Conservation (phyloP, 495 filamentous ascomycete species). For the Xylaria palmicola region DNA sequence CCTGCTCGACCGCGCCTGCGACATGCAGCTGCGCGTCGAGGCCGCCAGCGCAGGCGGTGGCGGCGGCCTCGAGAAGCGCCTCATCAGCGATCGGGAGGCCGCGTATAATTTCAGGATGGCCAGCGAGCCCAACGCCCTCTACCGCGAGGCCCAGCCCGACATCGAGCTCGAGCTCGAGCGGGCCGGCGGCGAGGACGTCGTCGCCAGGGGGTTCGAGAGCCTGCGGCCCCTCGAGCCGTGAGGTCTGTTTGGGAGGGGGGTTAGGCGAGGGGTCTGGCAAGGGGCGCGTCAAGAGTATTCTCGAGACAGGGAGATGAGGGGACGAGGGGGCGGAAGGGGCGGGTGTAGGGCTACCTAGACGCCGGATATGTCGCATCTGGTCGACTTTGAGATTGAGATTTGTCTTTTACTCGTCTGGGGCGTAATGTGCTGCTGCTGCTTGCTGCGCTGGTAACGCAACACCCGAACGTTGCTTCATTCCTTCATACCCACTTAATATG, state of each 20-base stretch:
- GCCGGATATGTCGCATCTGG: neutral
- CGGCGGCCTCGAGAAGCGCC: slow-evolving; percentile 36
- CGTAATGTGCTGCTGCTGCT: too few relatives aligned
- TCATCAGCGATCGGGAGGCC: slow-evolving; percentile 53
- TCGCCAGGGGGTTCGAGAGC: slow-evolving; percentile 40
- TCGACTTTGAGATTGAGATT: slow-evolving; percentile 2
- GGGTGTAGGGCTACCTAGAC: neutral
- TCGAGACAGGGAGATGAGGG: slow-evolving; percentile 7
- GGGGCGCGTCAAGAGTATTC: slow-evolving; percentile 1
- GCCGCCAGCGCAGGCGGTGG: slow-evolving; percentile 43
- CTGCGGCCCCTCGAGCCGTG: slow-evolving; percentile 21
- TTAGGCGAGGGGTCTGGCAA: too few relatives aligned
- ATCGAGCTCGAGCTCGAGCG: slow-evolving; percentile 43
- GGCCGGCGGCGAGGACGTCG: slow-evolving; percentile 40
- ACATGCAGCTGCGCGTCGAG: slow-evolving; percentile 50
- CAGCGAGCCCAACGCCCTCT: slow-evolving; percentile 44
- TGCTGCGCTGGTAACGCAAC: too few relatives aligned
- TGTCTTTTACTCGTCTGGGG: slow-evolving; percentile 5
- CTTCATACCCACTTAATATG: neutral
- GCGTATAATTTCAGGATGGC: slow-evolving; percentile 54
- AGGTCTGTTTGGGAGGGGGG: too few relatives aligned
- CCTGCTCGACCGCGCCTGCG: slow-evolving; percentile 50
- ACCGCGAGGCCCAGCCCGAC: slow-evolving; percentile 48
- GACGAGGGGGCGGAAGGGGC: too few relatives aligned
- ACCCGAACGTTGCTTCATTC: neutral